Base-by-base conservation (phyloP, 768 basidiomycete species). In the Roridomyces roridus region DNA sequence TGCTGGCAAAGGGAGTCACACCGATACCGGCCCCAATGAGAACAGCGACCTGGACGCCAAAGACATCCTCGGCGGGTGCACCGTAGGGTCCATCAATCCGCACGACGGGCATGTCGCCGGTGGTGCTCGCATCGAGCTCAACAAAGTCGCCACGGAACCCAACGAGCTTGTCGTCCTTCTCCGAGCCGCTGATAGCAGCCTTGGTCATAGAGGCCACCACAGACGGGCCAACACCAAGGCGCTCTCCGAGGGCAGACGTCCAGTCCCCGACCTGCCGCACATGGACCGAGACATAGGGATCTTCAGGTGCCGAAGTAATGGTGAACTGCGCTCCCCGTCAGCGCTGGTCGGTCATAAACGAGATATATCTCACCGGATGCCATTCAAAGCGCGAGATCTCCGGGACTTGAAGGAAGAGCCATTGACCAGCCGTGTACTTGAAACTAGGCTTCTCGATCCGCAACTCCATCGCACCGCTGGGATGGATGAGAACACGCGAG, bases 1-100 rank as follows among this genome's bases (percentile, higher is more conserved):
- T 96, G 18, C 91, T 92, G 0, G 94, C 94, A 67, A 96, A 98
- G 1, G 95, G 95, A 8, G 95, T 96, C 24, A 62, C 60, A 88
- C 94, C 95, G 62, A 98, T 97, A 74, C 95, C 95, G 59, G 92
- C 94, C 60, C 94, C 94, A 60, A 98, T 82, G 43, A 98, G 80
- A 15, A 98, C 80, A 31, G 93, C 94, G 40, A 95, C 92, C 69
- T 95, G 89, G 54, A 82, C 84, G 31, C 84, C 82, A 68, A 94
- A 95, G 29, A 94, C 91, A 66, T 94, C 94, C 69, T 96, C 94
- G 26, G 95, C 89, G 0, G 94, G 94, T n/a, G 95, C 92, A 57
- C 95, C 95, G 63, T 93, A 97, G 0, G 95, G 94, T 7, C 95
- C 95, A 65, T 96, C 94, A 59, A 96, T 89, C 44, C 91, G 80